Percentiles rank a stretch among this genome's conserved stretches.
Conservation (phyloP, 2,329 filamentous ascomycete genomes). For the Venturia effusa region DNA sequence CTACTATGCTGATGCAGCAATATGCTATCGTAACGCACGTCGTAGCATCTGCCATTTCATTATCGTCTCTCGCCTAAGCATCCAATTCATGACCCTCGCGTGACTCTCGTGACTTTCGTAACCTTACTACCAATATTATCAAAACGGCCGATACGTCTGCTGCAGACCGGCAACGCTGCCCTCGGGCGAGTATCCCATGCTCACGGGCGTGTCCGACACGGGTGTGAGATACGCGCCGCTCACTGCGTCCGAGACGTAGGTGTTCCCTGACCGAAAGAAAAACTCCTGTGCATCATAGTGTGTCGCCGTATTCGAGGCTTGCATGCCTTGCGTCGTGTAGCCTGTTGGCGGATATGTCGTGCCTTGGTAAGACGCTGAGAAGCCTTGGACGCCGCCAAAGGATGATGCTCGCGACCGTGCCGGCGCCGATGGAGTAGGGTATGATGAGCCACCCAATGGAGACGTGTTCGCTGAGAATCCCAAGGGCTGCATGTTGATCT, state of each 20-base stretch:
- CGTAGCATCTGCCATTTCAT: neutral
- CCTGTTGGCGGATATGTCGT: constrained; percentile 6
- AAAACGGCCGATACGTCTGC: constrained; percentile 2
- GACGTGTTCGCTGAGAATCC: neutral
- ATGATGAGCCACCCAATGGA: neutral
- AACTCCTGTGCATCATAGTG: neutral
- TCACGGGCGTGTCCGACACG: neutral
- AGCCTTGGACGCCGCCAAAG: neutral
- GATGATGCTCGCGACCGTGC: constrained; percentile 10
- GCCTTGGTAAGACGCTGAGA: neutral
- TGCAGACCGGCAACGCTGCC: neutral
- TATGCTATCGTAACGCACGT: neutral
- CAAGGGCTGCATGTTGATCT: neutral
- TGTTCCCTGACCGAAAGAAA: constrained; percentile 1
- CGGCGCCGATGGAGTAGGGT: neutral
- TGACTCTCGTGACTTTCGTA: neutral
- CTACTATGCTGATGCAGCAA: neutral
- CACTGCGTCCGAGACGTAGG: neutral
- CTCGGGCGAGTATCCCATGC: constrained; percentile 9
- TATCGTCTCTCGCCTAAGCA: neutral
- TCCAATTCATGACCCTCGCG: too few species aligned
- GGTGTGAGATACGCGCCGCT: constrained; percentile 5
- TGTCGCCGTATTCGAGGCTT: neutral
- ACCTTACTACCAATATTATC: neutral
- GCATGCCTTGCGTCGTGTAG: neutral